These are phyloP conservation scores for Leishmania braziliensis DNA, from an alignment of 208 protist species.

Conservation along the genomic window DNA sequence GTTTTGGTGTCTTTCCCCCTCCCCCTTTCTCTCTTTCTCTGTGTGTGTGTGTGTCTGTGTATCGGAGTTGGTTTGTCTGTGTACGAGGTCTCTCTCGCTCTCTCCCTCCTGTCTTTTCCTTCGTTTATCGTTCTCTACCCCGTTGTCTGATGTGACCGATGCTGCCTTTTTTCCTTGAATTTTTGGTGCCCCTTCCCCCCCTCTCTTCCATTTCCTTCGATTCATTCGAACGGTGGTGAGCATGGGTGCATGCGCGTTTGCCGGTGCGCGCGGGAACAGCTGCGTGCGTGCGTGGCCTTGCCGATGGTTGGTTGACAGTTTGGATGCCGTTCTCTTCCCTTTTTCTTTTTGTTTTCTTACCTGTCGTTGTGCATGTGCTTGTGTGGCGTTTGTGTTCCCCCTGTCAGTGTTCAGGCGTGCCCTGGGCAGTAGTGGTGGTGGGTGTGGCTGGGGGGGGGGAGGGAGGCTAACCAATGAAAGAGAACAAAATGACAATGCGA, in stretches of 20 bases:
- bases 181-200: not conserved
- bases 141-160: not conserved
- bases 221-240: not conserved
- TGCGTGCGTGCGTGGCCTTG: not conserved
- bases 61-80: not conserved
- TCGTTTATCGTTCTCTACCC: conserved; percentile 1
- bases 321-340: not conserved
- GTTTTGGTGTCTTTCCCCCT: not conserved
- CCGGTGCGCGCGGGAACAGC: not conserved
- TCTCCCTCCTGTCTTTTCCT: conserved; percentile 1
- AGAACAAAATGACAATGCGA: not conserved
- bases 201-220: not conserved
- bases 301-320: not conserved
- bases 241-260: not conserved
- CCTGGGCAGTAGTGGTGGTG: not conserved
- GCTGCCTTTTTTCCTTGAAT: not conserved
- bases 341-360: not conserved
- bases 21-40: not conserved
- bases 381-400: not conserved
- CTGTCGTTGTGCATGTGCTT: not conserved
- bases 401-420: not conserved
- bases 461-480: not conserved
- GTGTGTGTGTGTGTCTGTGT: not conserved
- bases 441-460: not conserved
- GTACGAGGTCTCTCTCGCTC: not conserved